Conservation (phyloP, 768 basidiomycete species). For the Vararia minispora region DNA sequence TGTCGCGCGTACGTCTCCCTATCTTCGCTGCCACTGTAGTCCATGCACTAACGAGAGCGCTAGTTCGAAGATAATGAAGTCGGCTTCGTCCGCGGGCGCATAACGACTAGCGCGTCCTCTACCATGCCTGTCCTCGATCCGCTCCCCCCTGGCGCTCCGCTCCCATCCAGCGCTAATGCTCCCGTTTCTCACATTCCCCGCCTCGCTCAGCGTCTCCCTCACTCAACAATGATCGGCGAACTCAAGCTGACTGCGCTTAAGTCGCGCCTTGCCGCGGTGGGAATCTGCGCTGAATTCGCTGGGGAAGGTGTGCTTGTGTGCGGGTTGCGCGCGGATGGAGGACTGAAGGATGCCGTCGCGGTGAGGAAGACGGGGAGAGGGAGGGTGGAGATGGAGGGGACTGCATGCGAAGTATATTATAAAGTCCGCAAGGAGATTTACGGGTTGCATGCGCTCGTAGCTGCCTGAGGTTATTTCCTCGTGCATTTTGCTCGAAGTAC, state of each 20-base stretch:
- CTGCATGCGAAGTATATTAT: conserved; percentile 82
- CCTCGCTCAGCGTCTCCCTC: conserved; percentile 55
- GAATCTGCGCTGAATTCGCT: conserved; percentile 87
- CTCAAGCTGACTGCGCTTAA: conserved; percentile 87
- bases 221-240: conserved; percentile 96
- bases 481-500: conserved; percentile 1
- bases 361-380: conserved; percentile 84
- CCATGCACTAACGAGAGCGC: conserved; percentile 3
- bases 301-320: conserved; percentile 96
- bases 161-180: conserved; percentile 1
- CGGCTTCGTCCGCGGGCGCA: conserved; percentile 83
- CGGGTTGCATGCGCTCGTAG: conserved; percentile 79
- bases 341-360: conserved; percentile 60
- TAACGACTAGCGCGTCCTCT: conserved; percentile 75
- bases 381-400: conserved; percentile 82
- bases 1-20: conserved; percentile 64
- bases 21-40: neutral
- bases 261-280: conserved; percentile 57
- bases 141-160: conserved; percentile 18
- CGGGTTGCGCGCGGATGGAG: conserved; percentile 42
- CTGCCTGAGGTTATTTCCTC: conserved; percentile 27
- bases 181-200: conserved; percentile 23
- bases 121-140: conserved; percentile 85
- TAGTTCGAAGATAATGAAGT: conserved; percentile 99
- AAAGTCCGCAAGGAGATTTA: conserved; percentile 85